Percentiles rank a stretch among this genome's conserved stretches.
These are phyloP conservation scores for Russula sp. DNA, from an alignment of 768 basidiomycete species.

Conservation along the genomic window DNA sequence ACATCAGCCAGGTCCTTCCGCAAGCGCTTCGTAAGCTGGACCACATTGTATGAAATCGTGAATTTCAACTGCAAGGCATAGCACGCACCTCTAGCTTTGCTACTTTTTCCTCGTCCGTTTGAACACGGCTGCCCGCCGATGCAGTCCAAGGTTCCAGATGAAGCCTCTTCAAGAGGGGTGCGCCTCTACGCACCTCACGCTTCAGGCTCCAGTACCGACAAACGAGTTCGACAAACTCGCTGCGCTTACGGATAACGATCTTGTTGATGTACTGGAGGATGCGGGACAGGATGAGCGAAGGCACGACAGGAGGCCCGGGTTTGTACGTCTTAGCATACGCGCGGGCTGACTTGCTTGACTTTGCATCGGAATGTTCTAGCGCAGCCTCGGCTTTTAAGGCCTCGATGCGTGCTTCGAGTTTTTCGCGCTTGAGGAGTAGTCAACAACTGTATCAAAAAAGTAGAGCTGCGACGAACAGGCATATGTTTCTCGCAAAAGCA, in stretches of 20 bases:
- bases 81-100: constrained; percentile 72
- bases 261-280: constrained; percentile 69
- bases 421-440: constrained; percentile 49
- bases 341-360: constrained; percentile 70
- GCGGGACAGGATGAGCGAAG: constrained; percentile 73
- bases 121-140: constrained; percentile 49
- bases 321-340: constrained; percentile 91
- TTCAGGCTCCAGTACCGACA: constrained; percentile 98
- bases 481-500: constrained; percentile 90
- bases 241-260: constrained; percentile 66
- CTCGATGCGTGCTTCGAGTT: constrained; percentile 53
- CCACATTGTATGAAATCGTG: background rate
- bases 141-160: constrained; percentile 99
- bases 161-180: constrained; percentile 85
- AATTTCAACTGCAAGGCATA: background rate
- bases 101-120: constrained; percentile 78
- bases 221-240: constrained; percentile 66
- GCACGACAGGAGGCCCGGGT: constrained; percentile 89
- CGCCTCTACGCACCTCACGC: constrained; percentile 86
- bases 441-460: background rate
- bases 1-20: constrained; percentile 74
- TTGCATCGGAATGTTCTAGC: constrained; percentile 37
- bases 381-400: constrained; percentile 49
- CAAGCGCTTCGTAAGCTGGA: constrained; percentile 54
- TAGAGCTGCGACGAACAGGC: constrained; percentile 43